A percentile compares a stretch with the other conserved stretches of the same genome.
phyloP scores from a whole-genome alignment of 331 rosid species.

The Acacia pycnantha region DNA sequence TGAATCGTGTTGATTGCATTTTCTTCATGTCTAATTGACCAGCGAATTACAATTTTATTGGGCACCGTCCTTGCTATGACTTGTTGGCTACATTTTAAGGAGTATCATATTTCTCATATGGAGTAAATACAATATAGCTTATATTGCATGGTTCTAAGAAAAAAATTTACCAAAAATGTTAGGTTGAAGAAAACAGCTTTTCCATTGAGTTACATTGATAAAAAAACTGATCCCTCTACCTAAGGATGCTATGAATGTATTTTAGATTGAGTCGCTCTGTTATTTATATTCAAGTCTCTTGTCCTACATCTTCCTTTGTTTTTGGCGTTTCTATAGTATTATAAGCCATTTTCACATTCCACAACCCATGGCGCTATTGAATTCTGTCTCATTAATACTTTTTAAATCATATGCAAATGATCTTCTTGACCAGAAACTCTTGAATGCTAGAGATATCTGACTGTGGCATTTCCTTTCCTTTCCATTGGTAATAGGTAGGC shows the following conservation, averaged over 20 bases:
- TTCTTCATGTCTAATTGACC: slow-evolving; percentile 2
- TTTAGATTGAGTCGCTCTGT: not conserved
- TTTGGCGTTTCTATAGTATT: not conserved
- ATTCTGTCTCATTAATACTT: not conserved
- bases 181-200: not conserved
- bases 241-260: not conserved
- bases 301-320: not conserved
- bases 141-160: not conserved
- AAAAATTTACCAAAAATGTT: not conserved
- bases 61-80: not conserved
- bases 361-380: not conserved
- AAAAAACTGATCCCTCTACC: not conserved
- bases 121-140: not conserved
- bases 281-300: not conserved
- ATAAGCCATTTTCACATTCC: not conserved
- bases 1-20: not conserved
- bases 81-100: slow-evolving; percentile 5
- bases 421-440: slow-evolving; percentile 4
- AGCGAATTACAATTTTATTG: not conserved
- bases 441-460: slow-evolving; percentile 20
- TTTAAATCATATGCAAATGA: not conserved
- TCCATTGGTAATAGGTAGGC: slow-evolving; percentile 67
- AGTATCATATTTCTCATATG: not conserved
- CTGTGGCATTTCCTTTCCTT: slow-evolving; percentile 18
- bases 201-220: not conserved